phyloP scores from a whole-genome alignment of 2,329 filamentous ascomycete genomes.

The Pleurostoma richardsiae region DNA sequence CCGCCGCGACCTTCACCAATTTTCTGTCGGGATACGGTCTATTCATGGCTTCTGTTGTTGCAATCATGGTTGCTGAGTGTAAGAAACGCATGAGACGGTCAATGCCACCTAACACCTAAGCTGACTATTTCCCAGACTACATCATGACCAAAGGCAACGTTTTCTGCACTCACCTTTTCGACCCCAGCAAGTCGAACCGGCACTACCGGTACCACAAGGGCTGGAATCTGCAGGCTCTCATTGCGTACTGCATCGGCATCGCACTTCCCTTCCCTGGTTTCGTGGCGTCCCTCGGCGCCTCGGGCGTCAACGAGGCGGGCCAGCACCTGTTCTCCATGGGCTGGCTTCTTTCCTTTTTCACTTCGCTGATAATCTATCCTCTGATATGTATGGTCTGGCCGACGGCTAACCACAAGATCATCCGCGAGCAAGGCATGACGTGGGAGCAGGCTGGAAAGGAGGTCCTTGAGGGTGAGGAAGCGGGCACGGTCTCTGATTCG shows the following conservation, averaged over 20 bases:
- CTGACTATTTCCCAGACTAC: conserved; percentile 18
- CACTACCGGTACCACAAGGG: conserved; percentile 25
- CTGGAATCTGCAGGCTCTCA: conserved; percentile 26
- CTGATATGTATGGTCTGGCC: conserved; percentile 25
- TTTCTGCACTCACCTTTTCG: conserved; percentile 23
- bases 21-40: conserved; percentile 14
- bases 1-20: conserved; percentile 11
- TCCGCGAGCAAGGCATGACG: background rate
- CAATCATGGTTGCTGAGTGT: conserved; percentile 13
- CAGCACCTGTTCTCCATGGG: conserved; percentile 24
- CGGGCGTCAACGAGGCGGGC: conserved; percentile 19
- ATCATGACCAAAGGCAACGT: conserved; percentile 26
- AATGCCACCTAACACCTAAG: background rate
- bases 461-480: background rate
- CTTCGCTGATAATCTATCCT: conserved; percentile 24
- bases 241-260: conserved; percentile 25
- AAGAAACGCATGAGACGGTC: background rate
- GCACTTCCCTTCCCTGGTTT: conserved; percentile 27
- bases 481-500: background rate
- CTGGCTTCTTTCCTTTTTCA: conserved; percentile 25
- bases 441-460: background rate
- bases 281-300: conserved; percentile 22
- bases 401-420: background rate
- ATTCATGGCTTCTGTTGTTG: conserved; percentile 13
- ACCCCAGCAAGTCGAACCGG: conserved; percentile 18